Conservation (phyloP, 2,329 filamentous ascomycete genomes). For the Zymoseptoria crescenta region DNA sequence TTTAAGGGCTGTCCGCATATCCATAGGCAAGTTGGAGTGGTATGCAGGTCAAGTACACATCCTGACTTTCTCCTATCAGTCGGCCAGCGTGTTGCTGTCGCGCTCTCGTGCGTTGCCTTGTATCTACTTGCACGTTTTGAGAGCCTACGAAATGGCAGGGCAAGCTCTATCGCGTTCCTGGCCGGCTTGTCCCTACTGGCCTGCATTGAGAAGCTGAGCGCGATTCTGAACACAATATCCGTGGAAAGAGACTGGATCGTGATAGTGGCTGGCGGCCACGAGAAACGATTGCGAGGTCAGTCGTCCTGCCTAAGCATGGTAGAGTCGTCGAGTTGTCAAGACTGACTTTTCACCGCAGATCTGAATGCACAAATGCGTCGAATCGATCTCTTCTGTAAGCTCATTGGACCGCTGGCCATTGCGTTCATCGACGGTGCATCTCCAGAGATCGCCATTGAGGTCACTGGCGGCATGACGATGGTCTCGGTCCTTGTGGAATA, state of each 20-base stretch:
- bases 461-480: conserved; percentile 44
- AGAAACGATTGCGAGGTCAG: conserved; percentile 19
- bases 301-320: neutral
- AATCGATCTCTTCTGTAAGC: conserved; percentile 53
- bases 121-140: conserved; percentile 8
- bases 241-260: conserved; percentile 66
- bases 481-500: conserved; percentile 46
- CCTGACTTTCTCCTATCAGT: conserved; percentile 13
- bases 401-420: conserved; percentile 47
- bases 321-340: neutral
- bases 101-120: conserved; percentile 18
- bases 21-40: conserved; percentile 27
- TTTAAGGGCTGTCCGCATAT: conserved; percentile 32
- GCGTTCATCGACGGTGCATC: conserved; percentile 44
- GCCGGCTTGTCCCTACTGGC: conserved; percentile 45
- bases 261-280: conserved; percentile 40
- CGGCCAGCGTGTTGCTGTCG: conserved; percentile 22
- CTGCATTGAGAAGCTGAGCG: conserved; percentile 60
- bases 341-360: conserved; percentile 23
- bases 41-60: neutral
- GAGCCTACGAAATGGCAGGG: conserved; percentile 2
- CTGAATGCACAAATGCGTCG: conserved; percentile 53
- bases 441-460: conserved; percentile 41
- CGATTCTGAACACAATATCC: conserved; percentile 58
- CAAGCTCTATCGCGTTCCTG: conserved; percentile 20